Conservation (phyloP, 139 green algal species). For the Edaphochlamys debaryana region DNA sequence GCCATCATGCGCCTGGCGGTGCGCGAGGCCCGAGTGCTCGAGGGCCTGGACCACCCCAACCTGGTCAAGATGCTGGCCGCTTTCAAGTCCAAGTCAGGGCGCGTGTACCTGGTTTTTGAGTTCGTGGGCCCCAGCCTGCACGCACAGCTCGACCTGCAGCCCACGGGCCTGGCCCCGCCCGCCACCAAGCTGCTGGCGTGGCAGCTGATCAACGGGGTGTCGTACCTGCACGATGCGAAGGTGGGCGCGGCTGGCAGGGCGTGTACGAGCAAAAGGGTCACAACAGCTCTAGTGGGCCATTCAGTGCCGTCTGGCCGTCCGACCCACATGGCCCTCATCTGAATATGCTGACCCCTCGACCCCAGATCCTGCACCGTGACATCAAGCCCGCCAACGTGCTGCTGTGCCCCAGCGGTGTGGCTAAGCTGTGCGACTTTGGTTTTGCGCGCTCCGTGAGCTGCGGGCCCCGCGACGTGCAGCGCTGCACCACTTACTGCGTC, state of each 20-base stretch:
- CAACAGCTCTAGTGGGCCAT: no score
- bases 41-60: constrained; percentile 42
- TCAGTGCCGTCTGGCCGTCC: no score
- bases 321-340: no score
- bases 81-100: constrained; percentile 45
- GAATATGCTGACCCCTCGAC: no score
- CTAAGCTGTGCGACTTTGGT: constrained; percentile 90
- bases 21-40: constrained; percentile 39
- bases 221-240: constrained; percentile 44
- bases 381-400: constrained; percentile 89
- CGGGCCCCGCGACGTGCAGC: not conserved
- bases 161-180: constrained; percentile 15
- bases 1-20: constrained; percentile 48
- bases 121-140: constrained; percentile 43
- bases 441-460: constrained; percentile 62
- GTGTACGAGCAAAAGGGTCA: no score
- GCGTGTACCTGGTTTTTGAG: constrained; percentile 54
- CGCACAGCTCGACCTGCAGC: constrained; percentile 24
- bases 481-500: constrained; percentile 76
- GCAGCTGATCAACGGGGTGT: constrained; percentile 48
- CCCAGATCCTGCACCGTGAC: constrained; percentile 67
- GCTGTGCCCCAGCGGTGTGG: constrained; percentile 31
- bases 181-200: constrained; percentile 46
- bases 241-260: constrained; percentile 3
- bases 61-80: constrained; percentile 35